Base-by-base conservation (phyloP, 1,139 yeast genomes). In the Sugiyamaella grinbergsii region DNA sequence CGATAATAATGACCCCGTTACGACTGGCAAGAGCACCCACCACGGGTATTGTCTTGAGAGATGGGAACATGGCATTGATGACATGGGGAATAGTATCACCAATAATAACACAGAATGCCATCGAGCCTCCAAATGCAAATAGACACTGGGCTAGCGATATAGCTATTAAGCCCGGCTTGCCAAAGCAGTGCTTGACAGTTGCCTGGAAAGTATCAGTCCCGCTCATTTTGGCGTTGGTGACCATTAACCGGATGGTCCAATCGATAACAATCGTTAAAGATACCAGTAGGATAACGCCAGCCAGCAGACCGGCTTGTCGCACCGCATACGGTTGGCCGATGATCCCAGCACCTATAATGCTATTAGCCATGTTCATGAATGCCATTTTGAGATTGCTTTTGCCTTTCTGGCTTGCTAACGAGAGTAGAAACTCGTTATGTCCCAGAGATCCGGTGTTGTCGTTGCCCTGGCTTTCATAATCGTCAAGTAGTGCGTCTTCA, bases 41-140 rank as follows among this genome's bases (percentile, higher is more conserved):
- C 42, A 77, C 63, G 2, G 75, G 64, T 32, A 77, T 61, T 20
- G 69, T 58, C 58, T 62, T 60, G 38, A 83, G 67, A 6, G 69
- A 61, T 0, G 88, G 87, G 53, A 88, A 77, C 33, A 90, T 68
- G 2, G 91, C 81, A 53, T 81, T 74, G 38, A 91, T 66, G 4
- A 91, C 96, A 65, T 89, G 96, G 0, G 98, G 98, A 36, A 91
- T 83, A 0, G 97, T 88, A 63, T 91, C 98, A 18, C 98, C 98
- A 38, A 91, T 88, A 59, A 91, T 91, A 50, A 91, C 93, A 58
- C 96, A 86, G 68, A 89, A 91, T 2, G 97, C 97, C 77, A 90
- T 83, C 58, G 91, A 82, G 0, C 98, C 98, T 19, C 98, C 98
- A 62, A 89, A 84, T 1, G 97, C 97, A 74, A 91, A 91, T 5